These are phyloP conservation scores for Crucibulum laeve DNA, from an alignment of 768 basidiomycete genomes.

Conservation along the genomic window DNA sequence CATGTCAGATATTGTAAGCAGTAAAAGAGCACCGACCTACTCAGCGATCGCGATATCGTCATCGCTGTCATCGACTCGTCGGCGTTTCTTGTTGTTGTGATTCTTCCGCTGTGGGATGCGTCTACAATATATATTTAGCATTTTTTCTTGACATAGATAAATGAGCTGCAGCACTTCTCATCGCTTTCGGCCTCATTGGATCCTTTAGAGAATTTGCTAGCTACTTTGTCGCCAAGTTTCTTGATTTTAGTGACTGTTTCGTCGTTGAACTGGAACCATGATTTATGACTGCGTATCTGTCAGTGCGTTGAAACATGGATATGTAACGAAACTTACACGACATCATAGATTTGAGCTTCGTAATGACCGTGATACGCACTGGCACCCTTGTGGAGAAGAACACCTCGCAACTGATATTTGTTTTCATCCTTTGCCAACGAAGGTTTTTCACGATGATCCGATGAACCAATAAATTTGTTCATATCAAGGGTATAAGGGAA, in stretches of 20 bases:
- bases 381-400: slow-evolving; percentile 85
- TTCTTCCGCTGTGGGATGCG: slow-evolving; percentile 28
- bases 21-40: not conserved
- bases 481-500: slow-evolving; percentile 78
- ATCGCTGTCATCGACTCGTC: slow-evolving; percentile 56
- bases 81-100: slow-evolving; percentile 43
- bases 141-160: too few species aligned
- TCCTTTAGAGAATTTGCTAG: slow-evolving; percentile 24
- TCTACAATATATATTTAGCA: not conserved
- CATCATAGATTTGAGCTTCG: slow-evolving; percentile 79
- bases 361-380: slow-evolving; percentile 93
- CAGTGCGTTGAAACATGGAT: not conserved
- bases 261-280: slow-evolving; percentile 95
- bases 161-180: slow-evolving; percentile 8
- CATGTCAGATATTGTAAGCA: not conserved
- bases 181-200: slow-evolving; percentile 22
- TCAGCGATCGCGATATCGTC: slow-evolving; percentile 30
- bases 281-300: slow-evolving; percentile 39
- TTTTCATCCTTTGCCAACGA: slow-evolving; percentile 15
- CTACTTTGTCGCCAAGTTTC: slow-evolving; percentile 43
- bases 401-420: slow-evolving; percentile 80
- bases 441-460: slow-evolving; percentile 13
- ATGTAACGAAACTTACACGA: slow-evolving; percentile 39
- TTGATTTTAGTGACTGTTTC: slow-evolving; percentile 71
- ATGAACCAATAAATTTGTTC: slow-evolving; percentile 50